Conservation (phyloP, 495 filamentous ascomycete genomes). For the Chaetomium tenue region DNA sequence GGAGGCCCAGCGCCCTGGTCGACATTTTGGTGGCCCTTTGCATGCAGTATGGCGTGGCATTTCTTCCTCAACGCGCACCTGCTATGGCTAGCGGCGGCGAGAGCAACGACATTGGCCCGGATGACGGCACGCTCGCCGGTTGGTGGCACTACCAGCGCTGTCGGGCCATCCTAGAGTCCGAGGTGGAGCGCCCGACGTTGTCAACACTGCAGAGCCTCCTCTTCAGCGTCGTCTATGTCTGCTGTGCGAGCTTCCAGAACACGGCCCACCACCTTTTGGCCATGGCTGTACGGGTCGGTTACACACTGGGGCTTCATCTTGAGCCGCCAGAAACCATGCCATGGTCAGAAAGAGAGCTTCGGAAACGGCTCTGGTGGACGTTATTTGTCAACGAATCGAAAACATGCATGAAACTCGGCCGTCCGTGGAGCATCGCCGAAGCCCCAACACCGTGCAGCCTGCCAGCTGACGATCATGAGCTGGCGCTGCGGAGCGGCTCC, state of each 20-base stretch:
- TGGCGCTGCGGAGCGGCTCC: conserved; percentile 41
- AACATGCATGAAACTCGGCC: conserved; percentile 52
- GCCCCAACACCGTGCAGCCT: conserved; percentile 40
- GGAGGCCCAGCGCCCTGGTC: conserved; percentile 52
- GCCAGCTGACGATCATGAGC: conserved; percentile 39
- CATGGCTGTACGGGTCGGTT: conserved; percentile 48
- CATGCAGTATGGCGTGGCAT: conserved; percentile 49
- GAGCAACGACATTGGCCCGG: conserved; percentile 13
- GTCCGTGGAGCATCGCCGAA: conserved; percentile 42
- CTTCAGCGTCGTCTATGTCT: conserved; percentile 57
- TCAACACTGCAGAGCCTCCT: conserved; percentile 56
- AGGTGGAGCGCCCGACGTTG: conserved; percentile 52
- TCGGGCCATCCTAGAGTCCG: conserved; percentile 45
- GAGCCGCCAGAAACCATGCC: conserved; percentile 45
- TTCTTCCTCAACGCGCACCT: neutral
- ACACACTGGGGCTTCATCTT: conserved; percentile 53
- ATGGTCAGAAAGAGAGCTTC: conserved; percentile 40
- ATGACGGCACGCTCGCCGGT: conserved; percentile 31
- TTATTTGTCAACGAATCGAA: conserved; percentile 51
- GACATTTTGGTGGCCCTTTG: conserved; percentile 56
- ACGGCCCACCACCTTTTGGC: conserved; percentile 45
- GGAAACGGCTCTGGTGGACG: conserved; percentile 54
- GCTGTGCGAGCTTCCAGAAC: conserved; percentile 56
- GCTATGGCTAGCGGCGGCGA: neutral
- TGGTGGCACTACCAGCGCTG: conserved; percentile 47